Evolutionary conservation across 495 filamentous ascomycete genomes (phyloP), one percentile per base, ranked within the genome.

Genomic region (Aspergillus olivimuriae): DNA sequence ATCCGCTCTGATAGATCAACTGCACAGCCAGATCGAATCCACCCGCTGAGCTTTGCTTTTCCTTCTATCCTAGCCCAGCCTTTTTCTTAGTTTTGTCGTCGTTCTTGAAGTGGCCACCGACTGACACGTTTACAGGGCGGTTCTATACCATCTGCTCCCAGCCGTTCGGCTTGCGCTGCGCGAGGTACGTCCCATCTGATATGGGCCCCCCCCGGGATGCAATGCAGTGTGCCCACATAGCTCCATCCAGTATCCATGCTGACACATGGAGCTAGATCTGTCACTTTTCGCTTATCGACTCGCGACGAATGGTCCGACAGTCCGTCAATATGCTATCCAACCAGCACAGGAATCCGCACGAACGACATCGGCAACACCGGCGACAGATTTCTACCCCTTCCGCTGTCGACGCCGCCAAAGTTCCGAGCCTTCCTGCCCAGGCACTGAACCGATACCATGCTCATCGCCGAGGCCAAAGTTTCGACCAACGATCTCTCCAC

Each of bases 311-410:
- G 37, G 15, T 31, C 23, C 26, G 31, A 18, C 12, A 45, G 43
- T 19, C 36, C 47, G 34, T 37, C 63, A 76, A 68, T 62, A 90
- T 92, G 87, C 77, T 89, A 78, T 84, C 85, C 61, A 80, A 84
- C 68, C 74, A 78, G 50, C 68, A 68, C 42, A 78, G 73, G 62
- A 78, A 66, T 68, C 72, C 84, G 65, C 80, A 86, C 50, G 69
- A 73, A 53, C 83, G 82, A 65, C 79, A 80, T 57, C 78, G 80
- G 60, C 80, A 78, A 71, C 87, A 94, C 68, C 80, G 86, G 59
- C 86, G 89, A 62, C 88, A 91, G 71, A 83, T 88, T 57, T 95
- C 89, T 55, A 92, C 87, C 56, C 88, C 89, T 44, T 77, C 78
- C 45, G 75, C 73, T 52, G 84, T 83, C 64, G 83, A 87, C 58